These are phyloP conservation scores for Emydomyces testavorans DNA, from an alignment of 2,329 filamentous ascomycete species.

Conservation along the genomic window DNA sequence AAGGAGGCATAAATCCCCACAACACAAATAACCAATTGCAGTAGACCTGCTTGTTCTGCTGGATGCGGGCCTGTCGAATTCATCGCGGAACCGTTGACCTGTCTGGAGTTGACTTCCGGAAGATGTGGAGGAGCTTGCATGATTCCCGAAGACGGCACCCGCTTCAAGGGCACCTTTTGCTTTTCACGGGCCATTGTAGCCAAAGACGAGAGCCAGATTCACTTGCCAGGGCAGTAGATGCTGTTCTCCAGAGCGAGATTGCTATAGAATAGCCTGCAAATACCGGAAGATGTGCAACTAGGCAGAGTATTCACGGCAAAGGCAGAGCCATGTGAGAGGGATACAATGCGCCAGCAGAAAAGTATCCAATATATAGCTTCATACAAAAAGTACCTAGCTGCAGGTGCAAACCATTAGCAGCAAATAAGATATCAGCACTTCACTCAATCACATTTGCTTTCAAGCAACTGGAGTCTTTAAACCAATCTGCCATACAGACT, in stretches of 20 bases:
- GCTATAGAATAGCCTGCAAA: neutral
- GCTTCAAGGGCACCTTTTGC: slow-evolving; percentile 53
- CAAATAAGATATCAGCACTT: neutral
- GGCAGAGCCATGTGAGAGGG: neutral
- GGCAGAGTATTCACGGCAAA: neutral
- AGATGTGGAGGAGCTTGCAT: slow-evolving; percentile 34
- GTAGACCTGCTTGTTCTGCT: slow-evolving; percentile 44
- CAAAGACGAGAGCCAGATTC: neutral
- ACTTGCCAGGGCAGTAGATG: neutral
- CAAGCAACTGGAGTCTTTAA: too few species aligned
- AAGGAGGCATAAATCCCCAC: slow-evolving; percentile 94
- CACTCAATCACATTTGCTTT: neutral
- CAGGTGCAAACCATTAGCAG: neutral
- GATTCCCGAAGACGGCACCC: slow-evolving; percentile 56
- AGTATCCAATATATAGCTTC: neutral
- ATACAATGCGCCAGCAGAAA: neutral
- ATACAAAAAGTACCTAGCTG: neutral
- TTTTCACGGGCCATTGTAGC: slow-evolving; percentile 58
- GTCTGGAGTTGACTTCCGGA: slow-evolving; percentile 21
- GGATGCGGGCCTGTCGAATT: slow-evolving; percentile 22
- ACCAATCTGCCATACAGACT: neutral
- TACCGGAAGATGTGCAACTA: neutral
- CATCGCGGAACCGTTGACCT: slow-evolving; percentile 24
- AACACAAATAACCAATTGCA: slow-evolving; percentile 77
- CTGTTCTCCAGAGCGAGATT: neutral